Evolutionary conservation across 2,329 filamentous ascomycete species (phyloP).

Genomic region (Botrytis elliptica): DNA sequence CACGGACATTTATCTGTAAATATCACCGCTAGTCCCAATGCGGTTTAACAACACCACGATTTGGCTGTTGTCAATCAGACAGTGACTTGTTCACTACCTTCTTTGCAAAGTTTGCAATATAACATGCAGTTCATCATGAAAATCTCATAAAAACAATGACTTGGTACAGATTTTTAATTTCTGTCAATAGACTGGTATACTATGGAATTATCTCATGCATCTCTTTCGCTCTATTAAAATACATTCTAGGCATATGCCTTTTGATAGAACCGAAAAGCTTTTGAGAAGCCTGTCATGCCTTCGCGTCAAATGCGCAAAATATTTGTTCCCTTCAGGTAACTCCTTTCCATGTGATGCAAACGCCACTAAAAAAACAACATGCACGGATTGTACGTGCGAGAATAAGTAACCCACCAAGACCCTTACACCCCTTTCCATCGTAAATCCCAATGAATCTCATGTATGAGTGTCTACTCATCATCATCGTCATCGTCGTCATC

Average conservation of each 20-base stretch:
- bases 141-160: neutral
- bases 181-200: neutral
- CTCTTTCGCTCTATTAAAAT: constrained; percentile 36
- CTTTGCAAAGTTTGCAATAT: neutral
- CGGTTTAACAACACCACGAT: constrained; percentile 13
- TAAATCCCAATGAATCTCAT: constrained; percentile 21
- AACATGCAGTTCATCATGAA: neutral
- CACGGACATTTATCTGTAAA: neutral
- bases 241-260: constrained; percentile 35
- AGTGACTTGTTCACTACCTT: neutral
- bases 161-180: neutral
- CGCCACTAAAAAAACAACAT: constrained; percentile 23
- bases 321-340: neutral
- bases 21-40: neutral
- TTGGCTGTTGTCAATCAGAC: neutral
- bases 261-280: constrained; percentile 18
- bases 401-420: constrained; percentile 22
- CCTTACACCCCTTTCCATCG: constrained; percentile 23
- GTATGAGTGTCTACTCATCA: constrained; percentile 20
- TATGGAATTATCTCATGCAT: constrained; percentile 12
- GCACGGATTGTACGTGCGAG: constrained; percentile 11
- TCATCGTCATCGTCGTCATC: constrained; percentile 52
- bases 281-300: constrained; percentile 5
- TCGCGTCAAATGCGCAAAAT: constrained; percentile 16
- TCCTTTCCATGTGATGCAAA: constrained; percentile 22